phyloP scores from a whole-genome alignment of 768 basidiomycete species.

The Astraeus odoratus region DNA sequence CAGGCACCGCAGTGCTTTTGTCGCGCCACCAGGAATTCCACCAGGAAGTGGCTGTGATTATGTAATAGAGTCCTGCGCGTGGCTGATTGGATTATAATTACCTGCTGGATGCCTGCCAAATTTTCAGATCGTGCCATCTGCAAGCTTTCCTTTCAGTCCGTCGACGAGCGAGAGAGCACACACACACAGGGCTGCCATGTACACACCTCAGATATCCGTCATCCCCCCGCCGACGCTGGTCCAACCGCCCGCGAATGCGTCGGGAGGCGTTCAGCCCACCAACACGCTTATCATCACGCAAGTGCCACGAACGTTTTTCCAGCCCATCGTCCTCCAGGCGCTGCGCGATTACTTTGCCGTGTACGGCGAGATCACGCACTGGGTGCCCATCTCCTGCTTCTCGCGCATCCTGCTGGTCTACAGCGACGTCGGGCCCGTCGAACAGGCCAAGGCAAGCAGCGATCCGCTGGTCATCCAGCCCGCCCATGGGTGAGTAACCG shows the following conservation, averaged over 20 bases:
- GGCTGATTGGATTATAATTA: neutral
- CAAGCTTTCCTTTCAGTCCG: conserved; percentile 1
- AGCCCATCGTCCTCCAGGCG: conserved; percentile 56
- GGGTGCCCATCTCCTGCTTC: conserved; percentile 83
- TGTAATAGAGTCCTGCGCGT: conserved; percentile 7
- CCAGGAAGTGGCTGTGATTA: too few relatives aligned
- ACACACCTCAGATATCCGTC: conserved; percentile 25
- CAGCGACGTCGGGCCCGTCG: conserved; percentile 52
- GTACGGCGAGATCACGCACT: conserved; percentile 81
- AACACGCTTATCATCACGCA: conserved; percentile 83
- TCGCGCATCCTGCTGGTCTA: conserved; percentile 81
- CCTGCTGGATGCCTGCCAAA: too few relatives aligned
- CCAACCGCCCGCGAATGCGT: neutral
- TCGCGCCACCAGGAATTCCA: too few relatives aligned
- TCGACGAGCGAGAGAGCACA: too few relatives aligned
- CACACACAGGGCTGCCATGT: conserved; percentile 3
- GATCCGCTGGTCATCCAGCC: conserved; percentile 59
- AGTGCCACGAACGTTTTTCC: conserved; percentile 73
- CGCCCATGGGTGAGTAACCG: conserved; percentile 47
- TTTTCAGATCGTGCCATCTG: conserved; percentile 2
- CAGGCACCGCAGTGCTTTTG: too few relatives aligned
- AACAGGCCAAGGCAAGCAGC: conserved; percentile 56
- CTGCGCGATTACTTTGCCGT: conserved; percentile 64
- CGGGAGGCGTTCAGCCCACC: conserved; percentile 33
- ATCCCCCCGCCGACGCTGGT: conserved; percentile 10